phyloP scores from a whole-genome alignment of 2,329 filamentous ascomycete species.

The Cercospora brassicicola region DNA sequence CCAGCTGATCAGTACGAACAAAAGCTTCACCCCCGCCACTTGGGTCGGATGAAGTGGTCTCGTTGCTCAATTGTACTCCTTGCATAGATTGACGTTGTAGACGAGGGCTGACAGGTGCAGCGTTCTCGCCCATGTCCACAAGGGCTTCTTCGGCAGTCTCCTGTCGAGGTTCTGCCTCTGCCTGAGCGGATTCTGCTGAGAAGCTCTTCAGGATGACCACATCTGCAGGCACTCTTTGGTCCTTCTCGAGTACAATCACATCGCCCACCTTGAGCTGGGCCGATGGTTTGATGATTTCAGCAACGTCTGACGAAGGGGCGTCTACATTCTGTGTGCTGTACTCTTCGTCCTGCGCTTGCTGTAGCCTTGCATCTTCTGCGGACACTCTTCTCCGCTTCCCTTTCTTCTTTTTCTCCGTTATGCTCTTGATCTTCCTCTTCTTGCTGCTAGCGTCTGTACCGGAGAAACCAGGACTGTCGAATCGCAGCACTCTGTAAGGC shows the following conservation, averaged over 20 bases:
- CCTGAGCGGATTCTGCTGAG: constrained; percentile 54
- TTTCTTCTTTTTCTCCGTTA: constrained; percentile 38
- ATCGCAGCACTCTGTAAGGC: constrained; percentile 73
- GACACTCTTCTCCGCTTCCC: constrained; percentile 35
- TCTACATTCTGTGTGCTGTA: constrained; percentile 49
- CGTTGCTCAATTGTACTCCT: constrained; percentile 30
- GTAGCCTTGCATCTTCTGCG: constrained; percentile 52
- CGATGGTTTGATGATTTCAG: constrained; percentile 76
- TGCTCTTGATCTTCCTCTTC: constrained; percentile 37
- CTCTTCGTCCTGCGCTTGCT: constrained; percentile 69
- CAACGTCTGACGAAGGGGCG: constrained; percentile 40
- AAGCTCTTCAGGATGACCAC: constrained; percentile 88
- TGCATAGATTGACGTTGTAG: constrained; percentile 31
- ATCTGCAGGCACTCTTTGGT: constrained; percentile 90
- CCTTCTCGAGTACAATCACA: constrained; percentile 87
- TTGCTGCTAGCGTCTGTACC: constrained; percentile 27
- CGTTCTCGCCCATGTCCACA: constrained; percentile 30
- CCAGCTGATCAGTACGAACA: constrained; percentile 93
- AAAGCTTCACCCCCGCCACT: constrained; percentile 80
- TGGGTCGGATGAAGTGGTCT: constrained; percentile 39
- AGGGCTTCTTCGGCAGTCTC: constrained; percentile 25
- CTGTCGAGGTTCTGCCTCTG: constrained; percentile 38
- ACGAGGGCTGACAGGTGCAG: constrained; percentile 23
- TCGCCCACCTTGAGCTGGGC: constrained; percentile 90
- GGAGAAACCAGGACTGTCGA: constrained; percentile 57